These are phyloP conservation scores for Fistulifera pelliculosa DNA, from an alignment of 108 stramenopile species.

Conservation along the genomic window DNA sequence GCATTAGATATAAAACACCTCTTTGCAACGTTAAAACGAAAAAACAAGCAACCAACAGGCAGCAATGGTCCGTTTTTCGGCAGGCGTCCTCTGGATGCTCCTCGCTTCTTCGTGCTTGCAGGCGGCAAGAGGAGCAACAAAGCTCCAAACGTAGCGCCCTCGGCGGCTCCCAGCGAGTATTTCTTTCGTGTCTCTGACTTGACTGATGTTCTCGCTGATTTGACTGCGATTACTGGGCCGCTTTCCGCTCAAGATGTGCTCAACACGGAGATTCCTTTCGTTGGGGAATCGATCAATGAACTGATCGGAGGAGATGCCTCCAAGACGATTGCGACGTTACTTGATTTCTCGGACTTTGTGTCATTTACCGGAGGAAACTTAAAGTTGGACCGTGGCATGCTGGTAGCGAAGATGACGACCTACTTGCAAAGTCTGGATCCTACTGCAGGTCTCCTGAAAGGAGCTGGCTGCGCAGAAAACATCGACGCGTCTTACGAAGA, in stretches of 20 bases:
- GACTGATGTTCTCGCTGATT: no score
- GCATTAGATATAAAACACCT: no score
- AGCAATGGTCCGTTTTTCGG: no score
- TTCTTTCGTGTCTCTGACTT: no score
- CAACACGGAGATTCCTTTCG: neutral
- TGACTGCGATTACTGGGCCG: no score
- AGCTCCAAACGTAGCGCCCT: no score
- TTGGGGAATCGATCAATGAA: constrained; percentile 1
- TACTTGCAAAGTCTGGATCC: neutral
- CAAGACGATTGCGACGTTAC: neutral
- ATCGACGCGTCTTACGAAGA: neutral
- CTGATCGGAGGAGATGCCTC: neutral
- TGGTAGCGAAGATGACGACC: neutral
- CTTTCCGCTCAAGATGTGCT: neutral
- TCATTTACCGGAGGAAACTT: neutral
- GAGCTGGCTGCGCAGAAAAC: neutral
- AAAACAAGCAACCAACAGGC: no score
- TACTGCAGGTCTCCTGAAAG: neutral
- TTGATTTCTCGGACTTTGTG: constrained; percentile 1
- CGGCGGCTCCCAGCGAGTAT: no score
- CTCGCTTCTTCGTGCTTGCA: no score
- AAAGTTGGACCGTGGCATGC: neutral
- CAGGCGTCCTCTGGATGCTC: no score
- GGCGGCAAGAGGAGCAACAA: no score
- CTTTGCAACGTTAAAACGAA: no score